A percentile compares a stretch with the other conserved stretches of the same genome.
phyloP scores from a whole-genome alignment of 2,329 filamentous ascomycete species.

The Verticillium albo-atrum region DNA sequence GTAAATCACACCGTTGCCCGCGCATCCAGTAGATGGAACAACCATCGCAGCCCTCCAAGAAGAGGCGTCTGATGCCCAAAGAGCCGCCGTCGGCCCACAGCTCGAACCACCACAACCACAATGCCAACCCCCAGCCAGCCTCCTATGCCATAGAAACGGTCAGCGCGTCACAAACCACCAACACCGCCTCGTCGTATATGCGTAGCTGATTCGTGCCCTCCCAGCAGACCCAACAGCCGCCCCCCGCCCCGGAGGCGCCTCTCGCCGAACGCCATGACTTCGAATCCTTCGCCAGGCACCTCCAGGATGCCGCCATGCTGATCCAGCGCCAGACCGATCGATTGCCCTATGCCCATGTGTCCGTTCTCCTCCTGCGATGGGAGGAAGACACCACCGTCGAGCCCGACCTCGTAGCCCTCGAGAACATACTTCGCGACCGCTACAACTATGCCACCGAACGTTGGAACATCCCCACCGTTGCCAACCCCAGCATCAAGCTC shows the following conservation, averaged over 20 bases:
- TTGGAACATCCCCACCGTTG: constrained; percentile 56
- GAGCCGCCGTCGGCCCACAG: constrained; percentile 4
- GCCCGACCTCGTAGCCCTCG: constrained; percentile 48
- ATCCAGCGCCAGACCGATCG: constrained; percentile 60
- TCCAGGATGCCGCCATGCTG: constrained; percentile 64
- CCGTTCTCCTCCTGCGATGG: constrained; percentile 58
- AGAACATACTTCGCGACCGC: constrained; percentile 53
- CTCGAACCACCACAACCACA: neutral
- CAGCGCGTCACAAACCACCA: constrained; percentile 7
- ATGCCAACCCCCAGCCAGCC: constrained; percentile 4
- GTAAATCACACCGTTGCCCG: neutral
- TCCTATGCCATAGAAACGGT: constrained; percentile 11
- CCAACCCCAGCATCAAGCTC: constrained; percentile 57
- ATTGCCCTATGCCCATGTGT: constrained; percentile 52
- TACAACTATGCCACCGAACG: constrained; percentile 58
- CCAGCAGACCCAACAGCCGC: constrained; percentile 4
- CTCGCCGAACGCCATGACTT: constrained; percentile 54
- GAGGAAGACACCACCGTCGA: constrained; percentile 54
- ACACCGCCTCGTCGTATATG: neutral
- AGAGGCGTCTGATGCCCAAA: constrained; percentile 12
- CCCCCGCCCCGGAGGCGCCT: constrained; percentile 34
- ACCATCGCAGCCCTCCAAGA: constrained; percentile 12
- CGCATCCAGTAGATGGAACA: constrained; percentile 12
- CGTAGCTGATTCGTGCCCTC: neutral
- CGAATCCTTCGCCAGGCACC: constrained; percentile 61